A percentile compares a stretch with the other conserved stretches of the same genome.
phyloP scores from a whole-genome alignment of 306 rosid species.

The Sicyos edulis region DNA sequence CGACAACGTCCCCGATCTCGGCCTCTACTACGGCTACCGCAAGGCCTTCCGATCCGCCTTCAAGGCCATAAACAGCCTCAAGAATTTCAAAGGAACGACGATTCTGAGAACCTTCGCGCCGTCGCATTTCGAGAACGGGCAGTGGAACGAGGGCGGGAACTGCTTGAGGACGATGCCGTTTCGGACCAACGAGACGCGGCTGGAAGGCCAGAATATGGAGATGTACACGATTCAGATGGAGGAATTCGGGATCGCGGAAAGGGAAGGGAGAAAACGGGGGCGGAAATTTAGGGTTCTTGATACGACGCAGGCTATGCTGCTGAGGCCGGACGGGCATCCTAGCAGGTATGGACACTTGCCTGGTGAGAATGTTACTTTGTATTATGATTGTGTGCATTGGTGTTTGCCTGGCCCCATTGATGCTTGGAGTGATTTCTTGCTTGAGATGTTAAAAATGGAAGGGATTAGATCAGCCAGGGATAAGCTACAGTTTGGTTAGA shows the following conservation, averaged over 20 bases:
- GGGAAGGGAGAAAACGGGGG: conserved; percentile 48
- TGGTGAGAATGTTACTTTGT: conserved; percentile 55
- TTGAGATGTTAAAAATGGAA: conserved; percentile 76
- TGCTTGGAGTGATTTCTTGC: conserved; percentile 63
- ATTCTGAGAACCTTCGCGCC: conserved; percentile 66
- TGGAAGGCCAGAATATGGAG: conserved; percentile 52
- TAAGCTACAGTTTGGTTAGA: conserved; percentile 29
- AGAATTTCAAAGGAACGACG: conserved; percentile 55
- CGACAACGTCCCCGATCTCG: conserved; percentile 48
- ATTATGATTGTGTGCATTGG: conserved; percentile 92
- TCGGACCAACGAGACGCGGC: conserved; percentile 50
- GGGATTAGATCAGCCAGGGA: conserved; percentile 52
- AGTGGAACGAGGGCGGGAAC: conserved; percentile 71
- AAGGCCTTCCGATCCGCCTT: conserved; percentile 57
- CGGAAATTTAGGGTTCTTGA: conserved; percentile 54
- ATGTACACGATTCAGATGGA: conserved; percentile 67
- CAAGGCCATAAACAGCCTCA: conserved; percentile 45
- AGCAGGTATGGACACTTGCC: conserved; percentile 79
- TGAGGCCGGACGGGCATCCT: conserved; percentile 94
- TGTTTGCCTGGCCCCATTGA: conserved; percentile 85
- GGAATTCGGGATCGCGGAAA: conserved; percentile 54
- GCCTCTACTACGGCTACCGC: conserved; percentile 59
- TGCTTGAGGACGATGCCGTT: conserved; percentile 66
- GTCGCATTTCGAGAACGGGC: conserved; percentile 72
- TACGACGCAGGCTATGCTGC: conserved; percentile 45